Evolutionary conservation across 257 asterid species (phyloP).

Genomic region (Mitragyna speciosa): DNA sequence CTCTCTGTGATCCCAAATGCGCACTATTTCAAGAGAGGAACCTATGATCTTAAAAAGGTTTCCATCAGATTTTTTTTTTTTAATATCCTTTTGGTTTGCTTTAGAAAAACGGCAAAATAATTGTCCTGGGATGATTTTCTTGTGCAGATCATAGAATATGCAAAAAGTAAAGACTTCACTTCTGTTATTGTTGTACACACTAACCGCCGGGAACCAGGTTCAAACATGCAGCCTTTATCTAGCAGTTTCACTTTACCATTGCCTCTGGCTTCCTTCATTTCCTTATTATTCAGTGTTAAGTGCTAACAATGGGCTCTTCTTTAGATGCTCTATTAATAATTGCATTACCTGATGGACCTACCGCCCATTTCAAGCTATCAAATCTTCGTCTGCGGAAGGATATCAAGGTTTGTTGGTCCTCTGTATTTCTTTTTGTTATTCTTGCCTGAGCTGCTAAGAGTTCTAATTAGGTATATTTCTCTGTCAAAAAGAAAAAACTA

Average conservation of each 20-base stretch:
- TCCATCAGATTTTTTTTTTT: background rate
- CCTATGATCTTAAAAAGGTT: constrained; percentile 91
- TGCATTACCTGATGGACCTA: constrained; percentile 88
- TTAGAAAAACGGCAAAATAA: background rate
- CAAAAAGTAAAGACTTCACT: constrained; percentile 73
- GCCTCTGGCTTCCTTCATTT: background rate
- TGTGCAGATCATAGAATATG: constrained; percentile 78
- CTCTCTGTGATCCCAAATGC: constrained; percentile 81
- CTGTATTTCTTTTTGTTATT: background rate
- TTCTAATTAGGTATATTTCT: background rate
- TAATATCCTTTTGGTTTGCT: background rate
- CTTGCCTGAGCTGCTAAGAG: background rate
- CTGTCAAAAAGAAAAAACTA: background rate
- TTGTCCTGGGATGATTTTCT: background rate
- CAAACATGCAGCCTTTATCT: background rate
- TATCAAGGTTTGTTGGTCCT: constrained; percentile 54
- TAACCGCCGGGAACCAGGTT: constrained; percentile 94
- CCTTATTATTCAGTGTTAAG: background rate
- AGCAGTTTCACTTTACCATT: background rate
- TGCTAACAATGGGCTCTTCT: constrained; percentile 5
- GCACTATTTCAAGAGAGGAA: constrained; percentile 82
- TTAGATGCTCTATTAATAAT: constrained; percentile 83
- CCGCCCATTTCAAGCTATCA: constrained; percentile 94
- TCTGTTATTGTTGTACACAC: constrained; percentile 89
- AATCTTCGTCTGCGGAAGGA: constrained; percentile 79